phyloP scores from a whole-genome alignment of 495 filamentous ascomycete genomes.

The Penicillium dipodomyicola region DNA sequence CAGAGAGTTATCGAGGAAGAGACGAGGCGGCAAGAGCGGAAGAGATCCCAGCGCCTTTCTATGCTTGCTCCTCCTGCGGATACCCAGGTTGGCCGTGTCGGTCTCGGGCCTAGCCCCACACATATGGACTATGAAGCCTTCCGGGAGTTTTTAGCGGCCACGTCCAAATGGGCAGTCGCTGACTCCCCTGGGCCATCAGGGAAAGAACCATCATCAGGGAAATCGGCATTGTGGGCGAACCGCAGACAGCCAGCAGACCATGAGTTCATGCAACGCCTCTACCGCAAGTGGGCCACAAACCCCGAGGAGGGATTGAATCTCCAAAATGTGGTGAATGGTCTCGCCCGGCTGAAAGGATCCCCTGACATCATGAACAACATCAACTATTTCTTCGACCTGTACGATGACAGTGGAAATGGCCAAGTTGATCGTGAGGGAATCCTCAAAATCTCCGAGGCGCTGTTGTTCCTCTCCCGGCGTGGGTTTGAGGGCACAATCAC shows the following conservation, averaged over 20 bases:
- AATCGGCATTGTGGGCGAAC: slow-evolving; percentile 67
- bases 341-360: slow-evolving; percentile 86
- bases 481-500: slow-evolving; percentile 74
- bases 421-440: slow-evolving; percentile 97
- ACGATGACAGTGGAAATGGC: slow-evolving; percentile 89
- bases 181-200: slow-evolving; percentile 64
- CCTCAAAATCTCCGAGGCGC: slow-evolving; percentile 86
- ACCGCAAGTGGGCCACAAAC: slow-evolving; percentile 81
- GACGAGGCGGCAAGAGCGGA: slow-evolving; percentile 58
- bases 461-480: slow-evolving; percentile 85
- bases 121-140: slow-evolving; percentile 97
- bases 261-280: slow-evolving; percentile 89
- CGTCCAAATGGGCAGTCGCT: slow-evolving; percentile 86
- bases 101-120: slow-evolving; percentile 80
- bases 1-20: slow-evolving; percentile 72
- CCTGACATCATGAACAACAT: slow-evolving; percentile 96
- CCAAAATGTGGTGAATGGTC: slow-evolving; percentile 85
- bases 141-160: slow-evolving; percentile 84
- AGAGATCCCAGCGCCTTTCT: slow-evolving; percentile 51
- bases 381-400: slow-evolving; percentile 94
- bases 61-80: slow-evolving; percentile 41
- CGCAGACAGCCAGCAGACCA: slow-evolving; percentile 83
- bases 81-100: slow-evolving; percentile 69
- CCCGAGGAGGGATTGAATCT: slow-evolving; percentile 72
- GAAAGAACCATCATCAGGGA: slow-evolving; percentile 50